Percentiles rank a stretch among this genome's conserved stretches.
phyloP scores from a whole-genome alignment of 495 filamentous ascomycete species.

The Patellaria atrata region DNA sequence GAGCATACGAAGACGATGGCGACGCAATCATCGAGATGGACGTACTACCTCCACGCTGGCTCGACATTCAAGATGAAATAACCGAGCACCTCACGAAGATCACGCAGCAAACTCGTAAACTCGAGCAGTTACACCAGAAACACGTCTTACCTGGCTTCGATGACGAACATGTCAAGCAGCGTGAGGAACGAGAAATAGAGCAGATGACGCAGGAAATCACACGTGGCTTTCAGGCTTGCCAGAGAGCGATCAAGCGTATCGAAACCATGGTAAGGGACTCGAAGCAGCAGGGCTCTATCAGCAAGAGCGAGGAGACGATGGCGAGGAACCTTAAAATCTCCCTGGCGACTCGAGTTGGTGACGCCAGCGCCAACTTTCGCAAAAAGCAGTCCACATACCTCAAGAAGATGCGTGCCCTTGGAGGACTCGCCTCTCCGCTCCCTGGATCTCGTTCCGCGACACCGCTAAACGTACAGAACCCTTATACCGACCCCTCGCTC shows the following conservation, averaged over 20 bases:
- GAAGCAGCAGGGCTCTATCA: constrained; percentile 52
- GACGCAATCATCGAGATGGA: constrained; percentile 99
- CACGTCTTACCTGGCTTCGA: constrained; percentile 95
- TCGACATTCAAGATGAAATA: constrained; percentile 89
- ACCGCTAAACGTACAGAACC: constrained; percentile 45
- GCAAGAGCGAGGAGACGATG: constrained; percentile 80
- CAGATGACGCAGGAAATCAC: constrained; percentile 81
- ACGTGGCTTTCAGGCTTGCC: constrained; percentile 73
- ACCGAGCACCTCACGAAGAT: constrained; percentile 68
- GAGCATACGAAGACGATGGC: constrained; percentile 69
- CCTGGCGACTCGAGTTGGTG: constrained; percentile 75
- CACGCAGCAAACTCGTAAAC: constrained; percentile 61
- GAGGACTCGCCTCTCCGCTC: constrained; percentile 46
- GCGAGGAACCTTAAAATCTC: constrained; percentile 89
- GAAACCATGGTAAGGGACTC: constrained; percentile 70
- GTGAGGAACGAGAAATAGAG: constrained; percentile 83
- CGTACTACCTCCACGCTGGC: constrained; percentile 85
- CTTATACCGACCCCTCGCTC: constrained; percentile 64
- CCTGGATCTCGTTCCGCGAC: constrained; percentile 49
- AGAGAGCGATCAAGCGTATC: constrained; percentile 71
- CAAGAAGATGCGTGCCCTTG: constrained; percentile 82
- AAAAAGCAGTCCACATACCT: constrained; percentile 96
- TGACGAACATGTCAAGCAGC: constrained; percentile 71
- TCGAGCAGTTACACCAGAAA: constrained; percentile 91
- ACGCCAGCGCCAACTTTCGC: constrained; percentile 79